Percentiles rank a stretch among this genome's conserved stretches.
Conservation (phyloP, 2,329 filamentous ascomycete species). For the Sporothrix sp. region DNA sequence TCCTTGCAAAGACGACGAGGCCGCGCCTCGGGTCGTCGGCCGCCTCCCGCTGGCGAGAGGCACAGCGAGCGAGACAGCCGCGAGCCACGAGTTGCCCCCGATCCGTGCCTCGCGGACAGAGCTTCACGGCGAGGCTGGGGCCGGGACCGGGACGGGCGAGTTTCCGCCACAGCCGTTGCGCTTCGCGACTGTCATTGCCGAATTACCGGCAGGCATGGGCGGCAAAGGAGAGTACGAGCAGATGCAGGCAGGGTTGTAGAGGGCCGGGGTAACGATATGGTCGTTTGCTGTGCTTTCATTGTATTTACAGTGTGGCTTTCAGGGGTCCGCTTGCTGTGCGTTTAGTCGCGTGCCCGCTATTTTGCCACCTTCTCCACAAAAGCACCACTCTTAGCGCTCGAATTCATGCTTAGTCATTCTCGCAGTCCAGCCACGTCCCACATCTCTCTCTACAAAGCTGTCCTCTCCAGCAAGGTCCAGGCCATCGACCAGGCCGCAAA, state of each 20-base stretch:
- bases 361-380: no score
- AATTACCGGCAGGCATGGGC: not conserved
- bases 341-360: no score
- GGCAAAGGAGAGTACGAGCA: no score
- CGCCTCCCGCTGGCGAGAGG: no score
- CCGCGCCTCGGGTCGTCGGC: not conserved
- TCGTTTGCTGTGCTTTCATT: no score
- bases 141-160: no score
- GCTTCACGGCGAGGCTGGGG: no score
- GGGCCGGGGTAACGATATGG: not conserved
- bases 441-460: not conserved
- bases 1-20: no score
- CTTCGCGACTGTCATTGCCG: not conserved
- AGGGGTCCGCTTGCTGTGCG: no score
- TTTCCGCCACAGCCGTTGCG: no score
- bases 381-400: no score
- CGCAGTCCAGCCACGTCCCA: not conserved
- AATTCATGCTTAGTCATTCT: constrained; percentile 2
- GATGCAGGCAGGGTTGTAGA: not conserved
- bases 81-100: not conserved
- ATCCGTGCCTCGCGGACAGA: not conserved
- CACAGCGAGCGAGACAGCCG: not conserved
- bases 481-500: not conserved
- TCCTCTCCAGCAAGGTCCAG: not conserved
- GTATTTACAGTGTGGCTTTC: not conserved